A percentile compares a stretch with the other conserved stretches of the same genome.
phyloP scores from a whole-genome alignment of 768 basidiomycete genomes.

The Pisolithus tinctorius region DNA sequence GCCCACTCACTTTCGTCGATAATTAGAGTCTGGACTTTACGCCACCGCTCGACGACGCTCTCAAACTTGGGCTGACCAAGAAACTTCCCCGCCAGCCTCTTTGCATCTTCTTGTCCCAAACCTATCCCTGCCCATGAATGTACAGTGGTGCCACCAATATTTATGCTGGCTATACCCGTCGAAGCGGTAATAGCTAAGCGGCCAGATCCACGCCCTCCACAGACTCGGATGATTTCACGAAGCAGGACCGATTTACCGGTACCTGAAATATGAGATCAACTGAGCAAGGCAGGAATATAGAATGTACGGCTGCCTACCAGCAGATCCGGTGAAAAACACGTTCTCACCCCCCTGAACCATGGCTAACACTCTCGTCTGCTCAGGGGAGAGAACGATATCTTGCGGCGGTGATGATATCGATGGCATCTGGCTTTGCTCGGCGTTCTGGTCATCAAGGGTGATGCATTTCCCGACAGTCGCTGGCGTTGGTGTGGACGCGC shows the following conservation, averaged over 20 bases:
- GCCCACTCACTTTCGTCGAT: constrained; percentile 71
- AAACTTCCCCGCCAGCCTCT: constrained; percentile 50
- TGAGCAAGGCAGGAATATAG: not conserved
- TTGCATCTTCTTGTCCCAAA: constrained; percentile 52
- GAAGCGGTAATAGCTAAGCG: constrained; percentile 73
- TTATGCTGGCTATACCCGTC: constrained; percentile 73
- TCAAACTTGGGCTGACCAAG: constrained; percentile 32
- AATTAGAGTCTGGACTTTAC: constrained; percentile 54
- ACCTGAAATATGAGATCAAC: constrained; percentile 29
- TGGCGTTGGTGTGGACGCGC: not conserved
- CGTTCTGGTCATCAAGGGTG: not conserved
- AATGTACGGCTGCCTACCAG: constrained; percentile 45
- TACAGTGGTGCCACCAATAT: constrained; percentile 75
- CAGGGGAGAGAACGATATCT: constrained; percentile 38
- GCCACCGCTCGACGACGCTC: constrained; percentile 55
- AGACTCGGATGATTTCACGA: constrained; percentile 58
- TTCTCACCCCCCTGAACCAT: constrained; percentile 53
- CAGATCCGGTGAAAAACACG: constrained; percentile 85
- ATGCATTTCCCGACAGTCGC: not conserved
- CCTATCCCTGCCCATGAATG: constrained; percentile 83
- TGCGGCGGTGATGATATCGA: constrained; percentile 2
- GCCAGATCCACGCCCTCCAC: constrained; percentile 29
- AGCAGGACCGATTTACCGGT: constrained; percentile 84
- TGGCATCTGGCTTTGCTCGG: not conserved
- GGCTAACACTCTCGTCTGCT: constrained; percentile 44